phyloP scores from a whole-genome alignment of 2,329 filamentous ascomycete genomes.

The Setomelanomma holmii region DNA sequence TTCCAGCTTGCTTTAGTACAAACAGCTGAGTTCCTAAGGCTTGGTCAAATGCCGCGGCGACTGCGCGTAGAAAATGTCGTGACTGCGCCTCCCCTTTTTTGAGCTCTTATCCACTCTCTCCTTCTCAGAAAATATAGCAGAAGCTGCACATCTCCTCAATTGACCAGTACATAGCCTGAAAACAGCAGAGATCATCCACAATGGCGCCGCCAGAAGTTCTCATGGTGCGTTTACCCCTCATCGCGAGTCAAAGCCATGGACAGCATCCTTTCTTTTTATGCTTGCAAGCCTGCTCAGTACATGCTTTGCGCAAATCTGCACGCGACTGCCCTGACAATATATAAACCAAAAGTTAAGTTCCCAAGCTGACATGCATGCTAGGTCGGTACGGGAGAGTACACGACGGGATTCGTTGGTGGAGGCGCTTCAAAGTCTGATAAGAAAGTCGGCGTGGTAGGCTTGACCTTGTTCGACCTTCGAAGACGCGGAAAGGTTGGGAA shows the following conservation, averaged over 20 bases:
- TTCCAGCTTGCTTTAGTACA: conserved; percentile 6
- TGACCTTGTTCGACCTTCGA: conserved; percentile 88
- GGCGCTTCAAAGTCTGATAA: conserved; percentile 89
- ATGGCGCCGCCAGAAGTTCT: conserved; percentile 60
- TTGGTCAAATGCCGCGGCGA: conserved; percentile 32
- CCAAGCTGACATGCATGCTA: conserved; percentile 22
- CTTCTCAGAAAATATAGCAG: conserved; percentile 1
- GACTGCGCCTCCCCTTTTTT: conserved; percentile 11
- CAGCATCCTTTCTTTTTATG: conserved; percentile 7
- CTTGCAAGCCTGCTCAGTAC: conserved; percentile 8
- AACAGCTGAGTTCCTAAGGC: neutral
- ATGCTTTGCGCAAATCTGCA: conserved; percentile 14
- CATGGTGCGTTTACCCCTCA: conserved; percentile 50
- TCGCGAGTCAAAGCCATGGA: neutral
- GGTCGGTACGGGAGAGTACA: conserved; percentile 96
- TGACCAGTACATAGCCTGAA: neutral
- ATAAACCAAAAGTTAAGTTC: conserved; percentile 12
- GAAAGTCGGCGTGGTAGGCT: conserved; percentile 91
- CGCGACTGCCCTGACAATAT: conserved; percentile 9
- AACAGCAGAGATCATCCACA: conserved; percentile 14
- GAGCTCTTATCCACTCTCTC: conserved; percentile 4
- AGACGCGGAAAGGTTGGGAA: conserved; percentile 86
- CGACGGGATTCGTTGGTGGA: conserved; percentile 88
- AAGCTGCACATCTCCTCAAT: conserved; percentile 11
- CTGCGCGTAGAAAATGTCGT: conserved; percentile 5